Conservation (phyloP, 2,329 filamentous ascomycete genomes). For the Colletotrichum sp. region DNA sequence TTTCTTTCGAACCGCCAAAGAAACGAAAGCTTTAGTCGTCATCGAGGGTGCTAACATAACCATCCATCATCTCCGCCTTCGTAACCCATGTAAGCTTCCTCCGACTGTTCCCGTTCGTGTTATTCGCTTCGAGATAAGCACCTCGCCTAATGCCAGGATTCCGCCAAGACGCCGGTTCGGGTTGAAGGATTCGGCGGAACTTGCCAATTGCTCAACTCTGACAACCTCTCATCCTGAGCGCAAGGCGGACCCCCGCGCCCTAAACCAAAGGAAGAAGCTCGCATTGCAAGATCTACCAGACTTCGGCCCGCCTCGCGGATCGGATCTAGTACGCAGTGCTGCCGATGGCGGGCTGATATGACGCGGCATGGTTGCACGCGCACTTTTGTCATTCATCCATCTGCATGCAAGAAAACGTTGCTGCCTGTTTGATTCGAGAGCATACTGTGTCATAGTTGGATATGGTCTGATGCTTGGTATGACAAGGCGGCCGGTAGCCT, state of each 20-base stretch:
- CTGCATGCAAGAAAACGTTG: not conserved
- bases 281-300: not conserved
- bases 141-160: not conserved
- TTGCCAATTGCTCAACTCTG: not conserved
- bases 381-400: not conserved
- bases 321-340: not conserved
- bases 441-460: not conserved
- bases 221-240: not conserved
- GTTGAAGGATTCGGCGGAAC: not conserved
- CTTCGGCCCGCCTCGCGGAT: not conserved
- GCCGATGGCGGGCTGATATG: not conserved
- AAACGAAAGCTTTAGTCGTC: not conserved
- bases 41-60: not conserved
- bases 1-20: rapidly evolving
- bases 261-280: not conserved
- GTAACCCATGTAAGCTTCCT: no score
- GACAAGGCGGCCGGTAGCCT: no score
- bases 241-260: not conserved
- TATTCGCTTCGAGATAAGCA: not conserved
- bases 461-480: not conserved
- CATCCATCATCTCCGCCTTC: no score
- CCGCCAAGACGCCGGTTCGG: not conserved
- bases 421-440: not conserved
- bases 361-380: not conserved
- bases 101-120: no score